Percentiles rank a stretch among this genome's conserved stretches.
phyloP scores from a whole-genome alignment of 768 basidiomycete species.

The Mycena indigotica region DNA sequence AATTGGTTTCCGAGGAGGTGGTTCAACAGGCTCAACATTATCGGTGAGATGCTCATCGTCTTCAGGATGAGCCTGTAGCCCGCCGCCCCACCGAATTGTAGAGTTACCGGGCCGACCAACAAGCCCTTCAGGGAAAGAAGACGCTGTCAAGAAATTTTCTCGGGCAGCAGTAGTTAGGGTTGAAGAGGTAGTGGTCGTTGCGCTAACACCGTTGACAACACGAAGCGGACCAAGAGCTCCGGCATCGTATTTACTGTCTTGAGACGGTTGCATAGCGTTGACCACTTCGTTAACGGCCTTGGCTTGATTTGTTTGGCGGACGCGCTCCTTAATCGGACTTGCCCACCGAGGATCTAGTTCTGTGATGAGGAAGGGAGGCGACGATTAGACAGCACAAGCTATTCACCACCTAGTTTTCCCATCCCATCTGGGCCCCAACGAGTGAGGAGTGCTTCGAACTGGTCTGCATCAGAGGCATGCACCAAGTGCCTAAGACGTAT shows the following conservation, averaged over 20 bases:
- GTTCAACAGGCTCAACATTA: slow-evolving; percentile 31
- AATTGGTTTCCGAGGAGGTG: slow-evolving; percentile 58
- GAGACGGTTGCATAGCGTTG: slow-evolving; percentile 64
- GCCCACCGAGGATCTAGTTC: slow-evolving; percentile 84
- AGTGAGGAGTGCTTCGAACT: slow-evolving; percentile 81
- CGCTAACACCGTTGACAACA: slow-evolving; percentile 79
- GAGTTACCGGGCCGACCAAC: slow-evolving; percentile 61
- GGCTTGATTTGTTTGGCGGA: slow-evolving; percentile 67
- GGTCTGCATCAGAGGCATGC: slow-evolving; percentile 89
- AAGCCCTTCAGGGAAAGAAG: slow-evolving; percentile 50
- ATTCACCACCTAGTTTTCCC: slow-evolving; percentile 84
- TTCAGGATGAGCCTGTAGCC: slow-evolving; percentile 68
- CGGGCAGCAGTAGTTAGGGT: slow-evolving; percentile 74
- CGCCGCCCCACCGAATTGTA: slow-evolving; percentile 60
- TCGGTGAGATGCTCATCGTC: slow-evolving; percentile 50
- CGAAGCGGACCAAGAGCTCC: slow-evolving; percentile 57
- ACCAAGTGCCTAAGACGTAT: slow-evolving; percentile 70
- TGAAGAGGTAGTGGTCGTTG: slow-evolving; percentile 62
- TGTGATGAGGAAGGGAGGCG: slow-evolving; percentile 30
- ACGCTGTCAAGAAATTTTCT: slow-evolving; percentile 59
- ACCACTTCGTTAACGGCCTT: slow-evolving; percentile 78
- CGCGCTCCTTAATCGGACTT: slow-evolving; percentile 78
- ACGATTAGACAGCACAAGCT: slow-evolving; percentile 21
- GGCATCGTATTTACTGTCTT: slow-evolving; percentile 44
- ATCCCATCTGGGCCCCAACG: slow-evolving; percentile 89